Percentiles rank a stretch among this genome's conserved stretches.
Evolutionary conservation across 225 moss, liverwort and hornwort genomes (phyloP).

Genomic region (Takakia lepidozioides): DNA sequence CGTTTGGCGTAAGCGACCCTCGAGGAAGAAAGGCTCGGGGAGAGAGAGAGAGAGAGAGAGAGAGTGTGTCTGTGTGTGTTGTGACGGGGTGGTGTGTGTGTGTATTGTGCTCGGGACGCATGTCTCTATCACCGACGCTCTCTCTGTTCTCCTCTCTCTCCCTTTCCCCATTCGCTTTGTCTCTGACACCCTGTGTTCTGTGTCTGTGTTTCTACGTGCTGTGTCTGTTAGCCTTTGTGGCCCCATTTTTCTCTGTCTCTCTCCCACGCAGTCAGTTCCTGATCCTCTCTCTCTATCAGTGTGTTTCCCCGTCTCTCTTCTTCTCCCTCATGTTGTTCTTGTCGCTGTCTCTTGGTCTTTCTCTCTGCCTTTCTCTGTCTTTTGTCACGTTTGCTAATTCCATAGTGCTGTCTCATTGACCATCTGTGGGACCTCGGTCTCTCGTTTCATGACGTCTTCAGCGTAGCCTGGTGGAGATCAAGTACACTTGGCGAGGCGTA

Average conservation of each 20-base stretch:
- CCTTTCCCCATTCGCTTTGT: slow-evolving; percentile 59
- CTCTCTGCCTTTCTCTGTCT: slow-evolving; percentile 67
- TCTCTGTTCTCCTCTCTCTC: slow-evolving; percentile 39
- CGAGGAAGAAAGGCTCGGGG: no score
- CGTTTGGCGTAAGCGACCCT: no score
- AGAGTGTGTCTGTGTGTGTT: no score
- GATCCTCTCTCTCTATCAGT: slow-evolving; percentile 24
- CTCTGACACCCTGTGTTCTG: slow-evolving; percentile 57
- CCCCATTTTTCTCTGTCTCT: slow-evolving; percentile 60
- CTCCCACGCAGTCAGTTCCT: slow-evolving; percentile 55
- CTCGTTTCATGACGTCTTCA: no score
- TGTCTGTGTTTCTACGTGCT: slow-evolving; percentile 46
- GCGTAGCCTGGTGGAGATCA: no score
- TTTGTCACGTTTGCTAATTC: slow-evolving; percentile 77
- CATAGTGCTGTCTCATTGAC: slow-evolving; percentile 33
- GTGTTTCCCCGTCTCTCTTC: slow-evolving; percentile 47
- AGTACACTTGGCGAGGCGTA: no score
- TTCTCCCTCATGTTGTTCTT: slow-evolving; percentile 59
- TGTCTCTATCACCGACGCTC: slow-evolving; percentile 26
- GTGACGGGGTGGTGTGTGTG: no score
- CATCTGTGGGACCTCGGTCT: no score
- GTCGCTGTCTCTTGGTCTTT: slow-evolving; percentile 51
- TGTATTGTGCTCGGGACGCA: no score
- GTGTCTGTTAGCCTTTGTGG: slow-evolving; percentile 51
- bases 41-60: no score